Percentiles rank a stretch among this genome's conserved stretches.
Evolutionary conservation across 2,329 filamentous ascomycete genomes (phyloP).

Genomic region (Lizonia empirigonia): DNA sequence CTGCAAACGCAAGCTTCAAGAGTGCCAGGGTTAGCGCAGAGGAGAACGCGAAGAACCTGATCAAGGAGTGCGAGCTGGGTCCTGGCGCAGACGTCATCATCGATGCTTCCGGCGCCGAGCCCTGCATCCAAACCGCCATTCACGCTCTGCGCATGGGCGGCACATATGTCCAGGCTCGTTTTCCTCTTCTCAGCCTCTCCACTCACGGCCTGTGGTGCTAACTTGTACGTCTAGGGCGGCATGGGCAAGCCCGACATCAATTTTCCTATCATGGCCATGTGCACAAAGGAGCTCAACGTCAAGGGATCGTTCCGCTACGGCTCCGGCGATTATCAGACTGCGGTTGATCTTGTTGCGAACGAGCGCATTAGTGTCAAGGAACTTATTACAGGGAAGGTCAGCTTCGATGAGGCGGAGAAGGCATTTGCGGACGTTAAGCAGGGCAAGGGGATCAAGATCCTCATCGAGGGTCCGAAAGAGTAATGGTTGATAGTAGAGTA

Average conservation of each 20-base stretch:
- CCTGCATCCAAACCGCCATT: slow-evolving; percentile 57
- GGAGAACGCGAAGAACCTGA: slow-evolving; percentile 75
- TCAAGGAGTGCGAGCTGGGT: slow-evolving; percentile 66
- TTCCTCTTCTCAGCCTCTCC: background rate
- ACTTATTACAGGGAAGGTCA: slow-evolving; percentile 77
- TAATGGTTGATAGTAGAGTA: too few species aligned
- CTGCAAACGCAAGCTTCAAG: slow-evolving; percentile 69
- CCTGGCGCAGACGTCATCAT: slow-evolving; percentile 55
- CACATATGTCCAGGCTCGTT: slow-evolving; percentile 52
- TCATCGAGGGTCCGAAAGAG: slow-evolving; percentile 54
- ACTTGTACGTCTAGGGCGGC: slow-evolving; percentile 54
- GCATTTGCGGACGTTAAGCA: slow-evolving; percentile 87
- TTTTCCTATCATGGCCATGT: slow-evolving; percentile 91
- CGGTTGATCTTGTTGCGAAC: slow-evolving; percentile 74
- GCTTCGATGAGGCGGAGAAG: slow-evolving; percentile 80
- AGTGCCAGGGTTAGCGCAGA: slow-evolving; percentile 64
- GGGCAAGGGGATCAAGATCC: slow-evolving; percentile 75
- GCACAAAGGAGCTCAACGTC: slow-evolving; percentile 84
- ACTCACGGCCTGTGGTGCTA: background rate
- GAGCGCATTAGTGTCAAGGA: slow-evolving; percentile 77
- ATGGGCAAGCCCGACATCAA: slow-evolving; percentile 88
- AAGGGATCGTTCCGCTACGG: slow-evolving; percentile 91
- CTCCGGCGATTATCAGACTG: slow-evolving; percentile 83
- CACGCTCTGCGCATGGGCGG: slow-evolving; percentile 56
- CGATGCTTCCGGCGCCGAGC: slow-evolving; percentile 56